Percentiles rank a stretch among this genome's conserved stretches.
These are phyloP conservation scores for Ophiognomonia clavigignenti-juglandacearum DNA, from an alignment of 2,329 filamentous ascomycete species.

Conservation along the genomic window DNA sequence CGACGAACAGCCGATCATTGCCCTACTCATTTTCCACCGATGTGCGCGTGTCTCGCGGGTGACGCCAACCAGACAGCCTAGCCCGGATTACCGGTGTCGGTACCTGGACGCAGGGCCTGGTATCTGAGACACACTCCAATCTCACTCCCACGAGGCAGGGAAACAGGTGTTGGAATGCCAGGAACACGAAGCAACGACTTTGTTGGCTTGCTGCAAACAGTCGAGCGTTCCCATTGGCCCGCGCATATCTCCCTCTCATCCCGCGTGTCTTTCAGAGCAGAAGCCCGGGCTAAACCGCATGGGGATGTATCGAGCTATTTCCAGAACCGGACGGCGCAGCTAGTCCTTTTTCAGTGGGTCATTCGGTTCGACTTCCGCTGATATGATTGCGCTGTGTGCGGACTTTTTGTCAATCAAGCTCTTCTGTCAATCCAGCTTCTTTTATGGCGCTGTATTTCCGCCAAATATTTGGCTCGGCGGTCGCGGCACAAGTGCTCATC, in stretches of 20 bases:
- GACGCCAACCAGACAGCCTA: not conserved
- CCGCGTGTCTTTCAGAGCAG: constrained; percentile 13
- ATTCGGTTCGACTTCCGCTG: not conserved
- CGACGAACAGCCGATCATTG: constrained; percentile 3
- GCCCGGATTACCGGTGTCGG: not conserved
- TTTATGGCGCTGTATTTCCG: not conserved
- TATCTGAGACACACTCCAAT: constrained; percentile 11
- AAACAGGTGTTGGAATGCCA: not conserved
- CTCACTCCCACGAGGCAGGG: not conserved
- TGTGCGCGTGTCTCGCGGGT: constrained; percentile 1
- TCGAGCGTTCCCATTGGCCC: constrained; percentile 2
- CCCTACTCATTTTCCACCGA: not conserved
- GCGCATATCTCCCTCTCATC: not conserved
- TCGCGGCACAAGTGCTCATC: not conserved
- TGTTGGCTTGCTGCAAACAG: constrained; percentile 9
- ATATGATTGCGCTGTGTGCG: no score
- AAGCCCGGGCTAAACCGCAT: constrained; percentile 6
- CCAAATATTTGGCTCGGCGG: not conserved
- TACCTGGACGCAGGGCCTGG: constrained; percentile 10
- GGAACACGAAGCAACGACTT: not conserved
- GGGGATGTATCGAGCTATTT: not conserved
- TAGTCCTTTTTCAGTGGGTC: not conserved
- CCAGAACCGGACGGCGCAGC: not conserved
- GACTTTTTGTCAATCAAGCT: not conserved
- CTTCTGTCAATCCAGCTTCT: not conserved